Evolutionary conservation across 1,284 basidiomycete species (phyloP), one percentile per base, ranked within the genome.

Genomic region (Abortiporus biennis): DNA sequence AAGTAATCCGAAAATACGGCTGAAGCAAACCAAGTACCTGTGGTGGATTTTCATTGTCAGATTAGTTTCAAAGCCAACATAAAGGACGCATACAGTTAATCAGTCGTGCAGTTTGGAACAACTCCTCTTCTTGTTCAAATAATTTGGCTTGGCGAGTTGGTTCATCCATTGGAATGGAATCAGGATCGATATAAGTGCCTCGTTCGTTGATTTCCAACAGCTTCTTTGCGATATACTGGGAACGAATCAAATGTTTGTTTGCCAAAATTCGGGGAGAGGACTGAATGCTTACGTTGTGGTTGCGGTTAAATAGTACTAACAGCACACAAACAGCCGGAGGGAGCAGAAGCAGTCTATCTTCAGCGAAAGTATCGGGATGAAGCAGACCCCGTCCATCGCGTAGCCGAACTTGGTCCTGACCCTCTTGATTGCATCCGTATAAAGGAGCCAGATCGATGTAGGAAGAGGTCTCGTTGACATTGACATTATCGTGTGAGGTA

Each of bases 401-500:
- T 36, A 65, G 63, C 22, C 84, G 77, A 22, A 92, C 69, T 51
- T 68, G 66, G 47, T 84, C 61, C 56, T 85, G 83, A 9, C 67
- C 70, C n/a, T 63, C 66, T 50, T 80, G 70, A 48, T 76, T 74
- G 36, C 79, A 72, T 1, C 88, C 89, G 54, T 91, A 93, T 20
- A 92, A 63, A 0, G 86, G 87, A 6, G 79, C 74, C 2, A 94
- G 74, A 54, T 94, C 92, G 47, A 92, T 80, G 54, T 94, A 94
- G 9, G 86, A 86, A 0, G 86, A 88, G 5, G 91, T 91, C 55
- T 90, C 76, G 63, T 94, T 94, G 56, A 88, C 82, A 51, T 70
- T 74, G 21, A 72, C 68, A 43, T 85, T 66, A 1, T 56, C 58
- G 58, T 86, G 82, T 4, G 76, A 78, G 0, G 82, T 86, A 34